A percentile compares a stretch with the other conserved stretches of the same genome.
Evolutionary conservation across 75 land plant genomes (phyloP).

Genomic region (Cupressus sempervirens): DNA sequence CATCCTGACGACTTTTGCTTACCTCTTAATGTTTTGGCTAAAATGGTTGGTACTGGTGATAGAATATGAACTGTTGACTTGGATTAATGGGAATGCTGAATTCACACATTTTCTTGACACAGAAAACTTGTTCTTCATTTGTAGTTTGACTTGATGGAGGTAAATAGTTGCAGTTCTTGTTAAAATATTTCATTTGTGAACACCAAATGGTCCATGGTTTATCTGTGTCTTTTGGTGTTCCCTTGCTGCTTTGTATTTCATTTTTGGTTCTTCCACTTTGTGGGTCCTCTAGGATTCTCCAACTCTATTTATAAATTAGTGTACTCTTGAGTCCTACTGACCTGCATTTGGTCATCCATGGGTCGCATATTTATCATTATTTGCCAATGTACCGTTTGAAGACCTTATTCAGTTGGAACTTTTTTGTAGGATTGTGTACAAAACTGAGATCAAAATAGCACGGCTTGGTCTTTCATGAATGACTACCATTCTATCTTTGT

Average conservation of each 20-base stretch:
- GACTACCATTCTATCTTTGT: neutral
- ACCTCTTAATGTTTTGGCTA: neutral
- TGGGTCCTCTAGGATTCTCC: too few relatives aligned
- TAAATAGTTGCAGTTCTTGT: neutral
- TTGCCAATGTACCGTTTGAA: neutral
- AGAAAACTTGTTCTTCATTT: neutral
- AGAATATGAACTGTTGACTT: neutral
- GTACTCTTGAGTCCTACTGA: too few relatives aligned
- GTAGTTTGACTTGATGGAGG: neutral
- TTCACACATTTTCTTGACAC: neutral
- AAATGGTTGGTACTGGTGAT: neutral
- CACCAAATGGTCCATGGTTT: neutral
- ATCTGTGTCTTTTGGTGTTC: neutral
- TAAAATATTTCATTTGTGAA: neutral
- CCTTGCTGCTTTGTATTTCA: too few relatives aligned
- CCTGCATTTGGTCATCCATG: too few relatives aligned
- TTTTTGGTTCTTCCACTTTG: too few relatives aligned
- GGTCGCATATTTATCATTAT: neutral
- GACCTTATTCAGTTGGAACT: neutral
- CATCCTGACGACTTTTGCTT: neutral
- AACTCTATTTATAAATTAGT: too few relatives aligned
- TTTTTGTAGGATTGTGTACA: neutral
- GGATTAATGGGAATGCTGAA: neutral
- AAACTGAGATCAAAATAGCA: neutral
- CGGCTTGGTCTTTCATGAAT: neutral